A percentile compares a stretch with the other conserved stretches of the same genome.
phyloP scores from a whole-genome alignment of 768 basidiomycete genomes.

The Scleroderma bovista region DNA sequence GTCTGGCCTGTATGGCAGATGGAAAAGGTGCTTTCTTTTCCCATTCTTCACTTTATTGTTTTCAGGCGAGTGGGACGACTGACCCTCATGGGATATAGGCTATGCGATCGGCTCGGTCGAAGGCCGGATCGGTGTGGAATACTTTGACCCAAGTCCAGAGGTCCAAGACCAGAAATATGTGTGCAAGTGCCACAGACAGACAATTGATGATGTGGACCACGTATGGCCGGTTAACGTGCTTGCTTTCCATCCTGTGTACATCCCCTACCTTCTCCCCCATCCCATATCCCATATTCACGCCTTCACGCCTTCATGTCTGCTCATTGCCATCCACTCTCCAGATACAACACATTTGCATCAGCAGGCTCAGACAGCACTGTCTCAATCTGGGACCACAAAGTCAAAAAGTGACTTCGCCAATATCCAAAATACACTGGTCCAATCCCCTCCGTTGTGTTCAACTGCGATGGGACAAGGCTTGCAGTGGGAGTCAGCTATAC shows the following conservation, averaged over 20 bases:
- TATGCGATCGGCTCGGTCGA: conserved; percentile 94
- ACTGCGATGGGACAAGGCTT: conserved; percentile 73
- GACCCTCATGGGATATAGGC: conserved; percentile 40
- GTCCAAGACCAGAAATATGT: conserved; percentile 77
- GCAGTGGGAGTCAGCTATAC: conserved; percentile 86
- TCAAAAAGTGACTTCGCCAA: conserved; percentile 92
- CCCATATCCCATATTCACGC: conserved; percentile 22
- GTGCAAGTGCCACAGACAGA: conserved; percentile 94
- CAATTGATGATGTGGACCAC: conserved; percentile 86
- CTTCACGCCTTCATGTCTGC: not conserved
- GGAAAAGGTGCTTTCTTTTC: conserved; percentile 62
- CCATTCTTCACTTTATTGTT: no score
- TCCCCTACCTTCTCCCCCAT: no score
- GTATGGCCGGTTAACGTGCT: conserved; percentile 96
- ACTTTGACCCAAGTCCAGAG: conserved; percentile 77
- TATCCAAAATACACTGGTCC: conserved; percentile 74
- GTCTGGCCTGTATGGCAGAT: conserved; percentile 87
- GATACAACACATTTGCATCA: conserved; percentile 92
- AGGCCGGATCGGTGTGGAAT: conserved; percentile 95
- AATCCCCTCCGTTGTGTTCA: conserved; percentile 77
- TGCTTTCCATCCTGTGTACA: conserved; percentile 83
- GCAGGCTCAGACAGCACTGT: conserved; percentile 93
- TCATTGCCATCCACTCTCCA: conserved; percentile 25
- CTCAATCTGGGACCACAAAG: conserved; percentile 95
- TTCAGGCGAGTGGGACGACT: no score